Base-by-base conservation (phyloP, 163 green algal genomes). In the Scenedesmus sp. region DNA sequence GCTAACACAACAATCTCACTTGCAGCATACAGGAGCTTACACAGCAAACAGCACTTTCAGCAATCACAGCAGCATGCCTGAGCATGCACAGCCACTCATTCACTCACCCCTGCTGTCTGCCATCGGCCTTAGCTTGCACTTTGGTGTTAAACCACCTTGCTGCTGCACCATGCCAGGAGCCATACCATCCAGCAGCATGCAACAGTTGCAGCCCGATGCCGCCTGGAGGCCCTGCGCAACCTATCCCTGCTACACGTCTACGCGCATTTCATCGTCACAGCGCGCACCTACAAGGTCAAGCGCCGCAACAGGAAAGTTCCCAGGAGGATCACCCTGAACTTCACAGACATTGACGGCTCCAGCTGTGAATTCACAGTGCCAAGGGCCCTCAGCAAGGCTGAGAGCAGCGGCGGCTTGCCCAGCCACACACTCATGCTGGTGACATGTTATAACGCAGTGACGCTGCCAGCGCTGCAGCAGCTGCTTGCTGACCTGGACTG, bases 401-500 rank as follows among this genome's bases (percentile, higher is more conserved):
- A 86, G 34, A n/a, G 18, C 2, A 6, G 9, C 16, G 73, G 74
- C 2, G 76, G 87, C 57, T 54, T 91, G 74, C 87, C 87, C 4
- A 62, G 15, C 5, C 60, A 55, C 3, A 77, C 56, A 20, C 76
- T 86, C 13, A 62, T 91, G 74, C 7, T 91, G 26, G 76, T 66
- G 18, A 46, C n/a, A 13, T 9, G 9, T 7, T 77, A 34, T 12
- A 46, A 62, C 15, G 57, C 81, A 13, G 7, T 91, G 0, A 79
- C 87, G 5, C 4, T 64, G 15, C 2, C 23, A 20, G 73, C 74
- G 15, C 46, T 91, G 5, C 10, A 26, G 76, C 56, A 87, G 87
- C 59, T 91, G 74, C 57, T 91, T 23, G 76, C 59, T 52, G 87
- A 91, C 16, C 20, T 91, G 8, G 76, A 91, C 76, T 67, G 56